Evolutionary conservation across 2,329 filamentous ascomycete species (phyloP).

Genomic region (Pseudogymnoascus sp.): DNA sequence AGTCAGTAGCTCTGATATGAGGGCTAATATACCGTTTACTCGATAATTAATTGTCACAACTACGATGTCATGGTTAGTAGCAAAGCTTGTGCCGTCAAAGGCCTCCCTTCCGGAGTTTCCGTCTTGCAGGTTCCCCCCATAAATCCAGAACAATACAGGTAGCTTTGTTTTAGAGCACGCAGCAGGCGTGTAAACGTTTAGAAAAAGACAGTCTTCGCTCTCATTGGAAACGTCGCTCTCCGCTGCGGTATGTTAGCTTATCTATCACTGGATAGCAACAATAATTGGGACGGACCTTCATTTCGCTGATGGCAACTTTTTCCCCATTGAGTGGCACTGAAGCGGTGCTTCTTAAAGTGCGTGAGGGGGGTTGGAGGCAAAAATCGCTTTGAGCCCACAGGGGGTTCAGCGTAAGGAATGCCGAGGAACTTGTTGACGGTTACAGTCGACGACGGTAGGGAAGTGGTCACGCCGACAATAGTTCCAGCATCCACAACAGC

Average conservation of each 20-base stretch:
- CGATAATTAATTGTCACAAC: constrained; percentile 19
- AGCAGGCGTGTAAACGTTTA: constrained; percentile 10
- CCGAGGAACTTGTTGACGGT: constrained; percentile 12
- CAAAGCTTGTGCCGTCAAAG: constrained; percentile 17
- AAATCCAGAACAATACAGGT: constrained; percentile 12
- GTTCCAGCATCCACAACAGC: neutral
- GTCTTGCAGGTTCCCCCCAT: constrained; percentile 12
- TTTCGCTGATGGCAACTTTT: neutral
- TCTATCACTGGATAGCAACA: neutral
- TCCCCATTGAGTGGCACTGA: neutral
- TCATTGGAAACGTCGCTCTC: neutral
- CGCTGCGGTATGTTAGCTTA: neutral
- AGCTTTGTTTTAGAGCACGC: neutral
- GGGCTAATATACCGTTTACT: constrained; percentile 9
- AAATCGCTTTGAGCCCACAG: constrained; percentile 10
- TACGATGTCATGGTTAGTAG: constrained; percentile 15
- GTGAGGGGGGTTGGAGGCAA: constrained; percentile 6
- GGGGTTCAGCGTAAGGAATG: constrained; percentile 9
- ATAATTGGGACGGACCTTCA: neutral
- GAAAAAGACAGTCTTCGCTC: constrained; percentile 13
- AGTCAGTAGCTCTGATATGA: neutral
- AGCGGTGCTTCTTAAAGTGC: neutral
- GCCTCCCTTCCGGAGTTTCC: constrained; percentile 8
- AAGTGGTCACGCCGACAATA: neutral
- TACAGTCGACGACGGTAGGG: constrained; percentile 8